Evolutionary conservation across 768 basidiomycete genomes (phyloP), one percentile per base, ranked within the genome.

Genomic region (Jaapia argillacea): DNA sequence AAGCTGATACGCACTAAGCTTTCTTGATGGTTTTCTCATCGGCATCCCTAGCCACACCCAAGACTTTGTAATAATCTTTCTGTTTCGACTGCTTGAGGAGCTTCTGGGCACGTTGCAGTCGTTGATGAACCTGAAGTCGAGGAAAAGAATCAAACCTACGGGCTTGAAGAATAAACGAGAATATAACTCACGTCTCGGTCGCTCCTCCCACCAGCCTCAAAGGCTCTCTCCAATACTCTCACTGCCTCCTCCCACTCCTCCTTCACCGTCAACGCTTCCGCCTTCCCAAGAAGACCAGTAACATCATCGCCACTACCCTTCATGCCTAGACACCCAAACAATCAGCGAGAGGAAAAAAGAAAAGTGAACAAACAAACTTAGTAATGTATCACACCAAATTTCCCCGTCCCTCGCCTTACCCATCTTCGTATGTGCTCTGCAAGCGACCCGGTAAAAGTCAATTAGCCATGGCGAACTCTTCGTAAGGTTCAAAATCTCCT

Each of bases 61-160:
- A 65, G 35, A 97, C 77, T 66, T 97, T 98, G 71, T 99, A 98
- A 57, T 97, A 99, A 52, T 97, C 92, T 66, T 98, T 98, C 57
- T 79, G 77, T 53, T 79, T 83, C 38, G 84, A 85, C 61, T 90
- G 87, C 59, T 97, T 97, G 45, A 97, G 65, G 41, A 90, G 61
- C 45, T 77, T 74, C 57, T 94, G 89, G 1, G 94, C 91, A 55
- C 77, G 83, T 51, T 81, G 77, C 35, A 97, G 58, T n/a, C 81
- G 69, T 35, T 70, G 62, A 42, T 85, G 74, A 41, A 92, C 77
- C 84, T 89, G 52, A 4, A 48, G 39, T 41, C 21, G 31, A 12
- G 24, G 44, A 20, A 24, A 36, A 38, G 25, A 40, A 33, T 39
- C 31, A 42, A n/a, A 25, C 36, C n/a, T n/a, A n/a, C 48, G 37